Evolutionary conservation across 768 basidiomycete species (phyloP), one percentile per base, ranked within the genome.

Genomic region (Phlebiopsis flavidoalba): DNA sequence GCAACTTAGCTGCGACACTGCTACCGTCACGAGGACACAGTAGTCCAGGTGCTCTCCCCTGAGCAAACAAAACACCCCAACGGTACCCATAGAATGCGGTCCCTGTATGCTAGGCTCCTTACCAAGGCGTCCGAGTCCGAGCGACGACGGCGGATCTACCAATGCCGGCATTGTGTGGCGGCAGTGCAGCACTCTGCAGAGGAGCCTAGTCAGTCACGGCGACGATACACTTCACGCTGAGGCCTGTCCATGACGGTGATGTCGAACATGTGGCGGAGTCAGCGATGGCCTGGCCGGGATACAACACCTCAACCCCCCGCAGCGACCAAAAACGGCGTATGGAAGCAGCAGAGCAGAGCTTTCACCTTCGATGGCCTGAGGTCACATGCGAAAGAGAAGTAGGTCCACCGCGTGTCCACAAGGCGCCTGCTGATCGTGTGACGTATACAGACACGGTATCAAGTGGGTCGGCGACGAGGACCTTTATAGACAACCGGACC

Each of bases 361-460:
- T 21, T 48, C 49, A 61, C 47, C 3, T 85, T 86, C 64, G 72
- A 87, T 61, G 87, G 82, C 2, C 64, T 89, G 55, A 73, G 81
- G 45, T 87, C 85, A 22, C 88, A 90, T 63, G 65, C 82, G 60
- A 86, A 85, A 66, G 77, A 72, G 63, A 87, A 82, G 88, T 88
- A 63, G 64, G 83, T 69, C 8, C 22, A 40, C 21, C 33, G 24
- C 60, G 36, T 37, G 21, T 35, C 47, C 47, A 4, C 52, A 22
- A 45, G 12, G 57, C 51, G 19, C 45, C 24, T 58, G 55, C 53
- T 71, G 58, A 64, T 57, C 35, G 48, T 55, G 26, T 50, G 60
- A 26, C 43, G 36, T 58, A 50, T 58, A 36, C 58, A 88, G 87
- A 65, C 87, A 87, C 71, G 71, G 72, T 12, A 72, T 83, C 37